A percentile compares a stretch with the other conserved stretches of the same genome.
phyloP scores from a whole-genome alignment of 495 filamentous ascomycete genomes.

The Xylaria intraflava region DNA sequence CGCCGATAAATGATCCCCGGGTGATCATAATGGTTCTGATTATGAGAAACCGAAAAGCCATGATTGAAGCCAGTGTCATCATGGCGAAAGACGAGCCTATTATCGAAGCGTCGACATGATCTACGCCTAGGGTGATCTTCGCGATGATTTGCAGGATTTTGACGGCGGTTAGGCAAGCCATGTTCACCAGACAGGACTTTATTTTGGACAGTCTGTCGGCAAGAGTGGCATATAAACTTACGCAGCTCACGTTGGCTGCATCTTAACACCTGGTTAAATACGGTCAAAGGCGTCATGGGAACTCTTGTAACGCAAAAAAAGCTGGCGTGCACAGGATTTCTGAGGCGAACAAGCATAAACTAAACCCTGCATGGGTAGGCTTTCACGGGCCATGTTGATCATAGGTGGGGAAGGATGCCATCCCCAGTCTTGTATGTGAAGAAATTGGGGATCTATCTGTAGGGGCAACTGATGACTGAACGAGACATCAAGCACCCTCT shows the following conservation, averaged over 20 bases:
- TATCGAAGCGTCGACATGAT: not conserved
- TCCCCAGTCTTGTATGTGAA: not conserved
- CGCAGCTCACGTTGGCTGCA: not conserved
- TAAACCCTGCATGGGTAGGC: not conserved
- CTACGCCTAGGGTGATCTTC: not conserved
- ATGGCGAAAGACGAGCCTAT: not conserved
- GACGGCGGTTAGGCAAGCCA: not conserved
- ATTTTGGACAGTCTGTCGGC: not conserved
- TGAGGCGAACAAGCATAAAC: not conserved
- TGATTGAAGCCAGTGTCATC: not conserved
- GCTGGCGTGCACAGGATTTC: not conserved
- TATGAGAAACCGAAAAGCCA: not conserved
- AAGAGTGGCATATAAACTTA: not conserved
- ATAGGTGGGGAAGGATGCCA: not conserved
- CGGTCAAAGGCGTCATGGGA: not conserved
- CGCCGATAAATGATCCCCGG: not conserved
- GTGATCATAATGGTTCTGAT: not conserved
- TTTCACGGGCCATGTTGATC: slow-evolving; percentile 2
- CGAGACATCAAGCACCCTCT: not conserved
- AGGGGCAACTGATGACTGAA: not conserved
- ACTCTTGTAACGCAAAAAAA: not conserved
- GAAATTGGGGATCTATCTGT: not conserved
- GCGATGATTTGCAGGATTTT: not conserved
- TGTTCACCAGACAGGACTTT: not conserved
- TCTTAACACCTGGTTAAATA: not conserved